Evolutionary conservation across 495 filamentous ascomycete species (phyloP).

Genomic region (Daldinia caldariorum): DNA sequence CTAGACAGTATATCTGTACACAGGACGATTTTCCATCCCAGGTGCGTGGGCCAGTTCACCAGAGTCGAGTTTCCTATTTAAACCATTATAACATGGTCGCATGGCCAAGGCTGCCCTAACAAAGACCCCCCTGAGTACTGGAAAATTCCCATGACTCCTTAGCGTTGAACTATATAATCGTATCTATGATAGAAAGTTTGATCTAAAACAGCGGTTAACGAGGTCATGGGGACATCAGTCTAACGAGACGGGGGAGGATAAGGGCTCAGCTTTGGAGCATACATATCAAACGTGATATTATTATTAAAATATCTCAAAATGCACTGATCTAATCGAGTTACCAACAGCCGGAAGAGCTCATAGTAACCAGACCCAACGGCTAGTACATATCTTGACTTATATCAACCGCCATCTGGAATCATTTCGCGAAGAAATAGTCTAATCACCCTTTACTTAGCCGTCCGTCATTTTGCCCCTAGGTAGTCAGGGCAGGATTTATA

Average conservation of each 20-base stretch:
- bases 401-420: neutral
- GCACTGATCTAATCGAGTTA: neutral
- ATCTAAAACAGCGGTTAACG: slow-evolving; percentile 41
- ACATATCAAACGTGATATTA: slow-evolving; percentile 37
- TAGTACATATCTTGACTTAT: slow-evolving; percentile 18
- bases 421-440: neutral
- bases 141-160: slow-evolving; percentile 47
- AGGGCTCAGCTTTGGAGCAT: slow-evolving; percentile 53
- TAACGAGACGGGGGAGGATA: slow-evolving; percentile 37
- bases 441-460: neutral
- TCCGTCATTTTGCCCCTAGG: neutral
- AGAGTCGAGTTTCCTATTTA: neutral
- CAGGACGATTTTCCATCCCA: neutral
- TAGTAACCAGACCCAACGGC: neutral
- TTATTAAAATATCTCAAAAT: neutral
- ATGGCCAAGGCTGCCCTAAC: neutral
- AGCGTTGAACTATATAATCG: slow-evolving; percentile 44
- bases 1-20: neutral
- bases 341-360: neutral
- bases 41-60: neutral
- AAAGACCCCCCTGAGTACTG: slow-evolving; percentile 10
- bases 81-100: neutral
- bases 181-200: slow-evolving; percentile 42
- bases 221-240: slow-evolving; percentile 41
- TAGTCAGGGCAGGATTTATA: neutral